Percentiles rank a stretch among this genome's conserved stretches.
phyloP scores from a whole-genome alignment of 2,329 filamentous ascomycete species.

The Talaromyces sp. region DNA sequence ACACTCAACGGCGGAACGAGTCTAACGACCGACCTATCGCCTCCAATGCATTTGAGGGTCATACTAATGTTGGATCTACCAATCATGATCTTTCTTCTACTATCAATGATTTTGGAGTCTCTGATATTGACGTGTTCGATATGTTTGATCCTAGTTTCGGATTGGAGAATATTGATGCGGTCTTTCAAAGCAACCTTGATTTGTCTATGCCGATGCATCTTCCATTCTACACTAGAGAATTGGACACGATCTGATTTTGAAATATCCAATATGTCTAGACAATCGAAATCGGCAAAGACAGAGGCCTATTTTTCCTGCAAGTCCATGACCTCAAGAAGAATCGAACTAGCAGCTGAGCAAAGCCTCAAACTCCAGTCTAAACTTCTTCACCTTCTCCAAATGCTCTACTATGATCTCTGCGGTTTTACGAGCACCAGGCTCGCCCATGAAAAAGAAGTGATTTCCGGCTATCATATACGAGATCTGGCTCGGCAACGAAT shows the following conservation, averaged over 20 bases:
- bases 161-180: conserved; percentile 7
- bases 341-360: conserved; percentile 5
- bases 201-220: conserved; percentile 3
- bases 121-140: conserved; percentile 4
- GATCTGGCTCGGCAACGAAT: conserved; percentile 12
- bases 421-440: conserved; percentile 20
- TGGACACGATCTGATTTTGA: neutral
- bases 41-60: neutral
- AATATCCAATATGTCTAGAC: neutral
- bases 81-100: neutral
- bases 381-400: neutral
- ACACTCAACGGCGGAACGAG: neutral
- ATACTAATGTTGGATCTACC: too few relatives aligned
- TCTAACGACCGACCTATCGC: neutral
- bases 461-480: conserved; percentile 18
- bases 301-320: neutral
- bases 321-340: neutral
- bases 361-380: conserved; percentile 5
- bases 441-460: conserved; percentile 26
- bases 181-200: conserved; percentile 11
- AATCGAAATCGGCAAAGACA: neutral
- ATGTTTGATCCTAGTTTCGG: conserved; percentile 12
- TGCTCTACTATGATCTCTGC: conserved; percentile 16
- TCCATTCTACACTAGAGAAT: neutral
- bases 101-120: neutral